Base-by-base conservation (phyloP, 2,329 filamentous ascomycete genomes). In the Aureobasidium sp. region DNA sequence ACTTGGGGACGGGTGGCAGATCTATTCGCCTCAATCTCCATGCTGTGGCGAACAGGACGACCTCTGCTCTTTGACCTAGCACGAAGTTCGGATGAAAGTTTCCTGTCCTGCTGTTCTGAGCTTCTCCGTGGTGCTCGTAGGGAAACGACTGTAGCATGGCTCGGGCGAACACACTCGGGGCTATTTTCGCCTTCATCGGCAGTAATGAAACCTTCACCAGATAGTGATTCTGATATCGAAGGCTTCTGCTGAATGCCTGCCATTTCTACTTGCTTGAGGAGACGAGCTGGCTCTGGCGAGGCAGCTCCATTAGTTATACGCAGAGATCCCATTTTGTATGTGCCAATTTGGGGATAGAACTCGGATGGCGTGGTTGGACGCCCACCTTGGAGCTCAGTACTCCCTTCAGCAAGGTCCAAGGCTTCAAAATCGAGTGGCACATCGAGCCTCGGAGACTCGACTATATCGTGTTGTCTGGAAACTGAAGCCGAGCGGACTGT, bases 241-340 rank as follows among this genome's bases (percentile, higher is more conserved):
- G 25, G 27, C 25, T 49, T 54, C 10, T 29, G 29, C 45, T 59
- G 21, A 5, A 15, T 11, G 21, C 41, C 48, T 37, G 30, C 30
- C n/a, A 39, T 41, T 25, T 50, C 52, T 25, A 11, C 54, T 60
- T 63, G 29, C n/a, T 45, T 49, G 29, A 57, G 49, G 25, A 67
- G 64, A 44, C 73, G 66, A 63, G 75, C 76, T 3, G 75, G 71
- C 50, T 75, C 75, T 15, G 78, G 78, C 3, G 78, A 79, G 10
- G 76, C 71, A 16, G 74, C 71, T 9, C 78, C 78, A 62, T 81
- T 81, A 6, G 76, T 79, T 21, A 81, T 73, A 21, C 74, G 71
- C 9, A 80, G 69, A 3, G 76, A 75, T 8, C 78, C 78, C 7
- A 75, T 70, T 61, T 73, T 69, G 59, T 76, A 71, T 34, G 68